Conservation (phyloP, 2,329 filamentous ascomycete species). For the Colletotrichum somersetense region DNA sequence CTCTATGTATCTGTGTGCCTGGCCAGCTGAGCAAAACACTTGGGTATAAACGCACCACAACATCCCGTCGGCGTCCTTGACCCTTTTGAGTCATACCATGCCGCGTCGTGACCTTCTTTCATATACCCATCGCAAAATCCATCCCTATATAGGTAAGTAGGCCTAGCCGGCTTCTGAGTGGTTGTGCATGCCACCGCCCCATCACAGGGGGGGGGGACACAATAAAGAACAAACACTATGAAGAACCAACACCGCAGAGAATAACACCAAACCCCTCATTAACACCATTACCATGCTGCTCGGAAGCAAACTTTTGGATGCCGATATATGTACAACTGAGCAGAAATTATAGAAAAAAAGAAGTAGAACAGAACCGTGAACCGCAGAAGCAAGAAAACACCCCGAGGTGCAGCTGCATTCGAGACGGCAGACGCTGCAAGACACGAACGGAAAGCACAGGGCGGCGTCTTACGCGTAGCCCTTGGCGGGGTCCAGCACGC, state of each 20-base stretch:
- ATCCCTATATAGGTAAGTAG: background rate
- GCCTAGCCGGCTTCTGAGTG: background rate
- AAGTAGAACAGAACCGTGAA: background rate
- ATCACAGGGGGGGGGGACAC: background rate
- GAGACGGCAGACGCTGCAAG: constrained; percentile 8
- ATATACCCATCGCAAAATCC: background rate
- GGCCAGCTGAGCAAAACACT: constrained; percentile 34
- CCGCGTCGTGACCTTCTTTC: background rate
- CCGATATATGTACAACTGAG: constrained; percentile 27
- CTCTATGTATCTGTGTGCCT: background rate
- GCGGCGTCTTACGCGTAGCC: constrained; percentile 53
- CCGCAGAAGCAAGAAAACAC: background rate
- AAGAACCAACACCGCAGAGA: background rate
- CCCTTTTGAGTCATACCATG: background rate
- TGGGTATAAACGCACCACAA: constrained; percentile 36
- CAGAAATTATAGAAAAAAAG: background rate
- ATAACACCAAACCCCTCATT: background rate
- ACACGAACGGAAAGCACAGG: background rate
- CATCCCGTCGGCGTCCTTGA: constrained; percentile 6
- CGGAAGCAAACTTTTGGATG: background rate
- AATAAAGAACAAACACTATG: background rate
- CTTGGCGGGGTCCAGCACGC: constrained; percentile 50
- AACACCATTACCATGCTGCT: constrained; percentile 24
- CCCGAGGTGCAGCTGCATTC: background rate
- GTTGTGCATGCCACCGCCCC: background rate